phyloP scores from a whole-genome alignment of 2,329 filamentous ascomycete species.

The Botrytis medusae region DNA sequence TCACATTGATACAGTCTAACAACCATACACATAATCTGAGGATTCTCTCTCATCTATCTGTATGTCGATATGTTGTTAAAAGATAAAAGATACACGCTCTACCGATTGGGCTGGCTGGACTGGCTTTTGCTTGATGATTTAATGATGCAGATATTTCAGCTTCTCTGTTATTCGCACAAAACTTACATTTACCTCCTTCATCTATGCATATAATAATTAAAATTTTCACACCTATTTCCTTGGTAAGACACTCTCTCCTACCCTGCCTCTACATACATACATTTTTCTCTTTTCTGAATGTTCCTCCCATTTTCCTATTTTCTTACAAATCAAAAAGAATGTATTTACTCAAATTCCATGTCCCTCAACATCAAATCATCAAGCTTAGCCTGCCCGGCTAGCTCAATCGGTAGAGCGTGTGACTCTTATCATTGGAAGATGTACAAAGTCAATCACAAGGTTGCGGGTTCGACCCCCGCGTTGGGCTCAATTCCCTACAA shows the following conservation, averaged over 20 bases:
- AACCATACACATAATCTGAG: neutral
- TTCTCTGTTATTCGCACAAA: neutral
- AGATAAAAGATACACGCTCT: conserved; percentile 38
- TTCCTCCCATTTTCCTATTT: neutral
- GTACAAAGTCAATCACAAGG: conserved; percentile 41
- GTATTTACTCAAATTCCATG: fast-evolving
- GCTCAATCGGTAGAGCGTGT: conserved; percentile 41
- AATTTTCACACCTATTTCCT: neutral
- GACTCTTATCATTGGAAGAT: conserved; percentile 32
- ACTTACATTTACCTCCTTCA: neutral
- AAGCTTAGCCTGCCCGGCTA: conserved; percentile 30
- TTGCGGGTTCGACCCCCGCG: conserved; percentile 48
- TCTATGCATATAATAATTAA: neutral
- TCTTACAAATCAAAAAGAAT: fast-evolving
- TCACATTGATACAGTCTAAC: neutral
- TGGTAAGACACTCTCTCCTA: neutral
- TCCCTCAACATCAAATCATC: fast-evolving
- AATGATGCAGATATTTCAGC: neutral
- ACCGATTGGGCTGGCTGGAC: conserved; percentile 38
- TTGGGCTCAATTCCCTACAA: conserved; percentile 34
- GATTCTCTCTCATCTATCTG: neutral
- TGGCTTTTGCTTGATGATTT: neutral
- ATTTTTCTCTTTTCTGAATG: neutral
- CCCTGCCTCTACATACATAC: neutral
- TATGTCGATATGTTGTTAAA: neutral